Base-by-base conservation (phyloP, 2,329 filamentous ascomycete genomes). In the Xylaria arbuscula region DNA sequence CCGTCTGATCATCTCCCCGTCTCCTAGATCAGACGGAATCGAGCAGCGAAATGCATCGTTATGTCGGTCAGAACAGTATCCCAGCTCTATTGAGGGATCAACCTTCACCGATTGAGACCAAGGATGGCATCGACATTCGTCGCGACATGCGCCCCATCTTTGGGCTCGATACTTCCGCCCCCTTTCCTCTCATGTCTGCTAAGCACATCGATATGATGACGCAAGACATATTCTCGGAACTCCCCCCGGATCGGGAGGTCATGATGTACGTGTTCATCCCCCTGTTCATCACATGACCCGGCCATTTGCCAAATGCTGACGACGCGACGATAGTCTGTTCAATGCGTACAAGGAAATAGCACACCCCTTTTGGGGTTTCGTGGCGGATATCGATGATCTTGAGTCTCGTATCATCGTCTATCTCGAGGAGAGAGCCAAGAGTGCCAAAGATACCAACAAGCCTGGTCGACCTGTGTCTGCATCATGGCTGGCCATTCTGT, bases 291-390 rank as follows among this genome's bases (percentile, higher is more conserved):
- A 17, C 13, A 2, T 47, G 47, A 5, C 50, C 13, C 10, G n/a
- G n/a, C 17, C 22, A 8, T 32, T 15, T 22, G 15, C 15, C 24
- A 2, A 3, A 34, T 32, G 11, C 62, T 68, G 47, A 68, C 42
- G 24, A 6, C 32, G 36, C 8, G 36, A 60, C n/a, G 11, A 59
- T 67, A 90, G 88, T 73, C 81, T 90, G 7, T 90, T 91, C 74
- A 85, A 87, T 53, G 87, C 88, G 1, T 91, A 90, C 80, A 90
- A 90, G 76, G 88, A 90, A 74, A 88, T 89, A 28, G 86, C 89
- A 1, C 89, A 91, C 57, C 88, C 88, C 1, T 91, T 91, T 72
- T 91, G 89, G 89, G 88, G 88, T 1, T 89, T 91, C 58, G 86
- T 91, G 19, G 85, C 90, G 66, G 88, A 90, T 72, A 88, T 91